These are phyloP conservation scores for Colletotrichum phormii DNA, from an alignment of 2,329 filamentous ascomycete genomes.

Conservation along the genomic window DNA sequence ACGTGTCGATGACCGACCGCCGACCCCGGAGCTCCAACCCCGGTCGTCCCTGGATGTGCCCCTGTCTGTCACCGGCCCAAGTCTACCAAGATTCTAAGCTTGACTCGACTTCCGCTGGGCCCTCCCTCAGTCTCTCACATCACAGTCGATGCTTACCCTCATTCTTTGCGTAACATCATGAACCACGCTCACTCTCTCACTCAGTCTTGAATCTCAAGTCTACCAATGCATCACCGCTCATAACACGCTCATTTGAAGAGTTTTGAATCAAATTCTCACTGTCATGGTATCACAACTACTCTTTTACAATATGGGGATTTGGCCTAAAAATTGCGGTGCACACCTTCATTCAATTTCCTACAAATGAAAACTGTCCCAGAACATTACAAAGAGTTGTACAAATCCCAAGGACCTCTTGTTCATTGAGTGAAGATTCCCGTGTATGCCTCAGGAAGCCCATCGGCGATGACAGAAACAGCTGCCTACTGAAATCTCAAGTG, in stretches of 20 bases:
- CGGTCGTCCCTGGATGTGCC: not conserved
- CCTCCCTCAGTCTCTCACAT: not conserved
- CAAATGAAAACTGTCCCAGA: not conserved
- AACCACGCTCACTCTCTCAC: not conserved
- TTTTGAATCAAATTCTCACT: not conserved
- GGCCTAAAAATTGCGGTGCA: not conserved
- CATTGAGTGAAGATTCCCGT: not conserved
- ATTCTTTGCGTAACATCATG: not conserved
- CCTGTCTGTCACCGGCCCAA: not conserved
- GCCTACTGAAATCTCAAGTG: not conserved
- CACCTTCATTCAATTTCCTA: constrained; percentile 6
- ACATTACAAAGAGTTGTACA: constrained; percentile 4
- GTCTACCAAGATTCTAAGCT: not conserved
- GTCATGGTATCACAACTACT: constrained; percentile 22
- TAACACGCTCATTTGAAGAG: not conserved
- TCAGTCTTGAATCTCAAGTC: not conserved
- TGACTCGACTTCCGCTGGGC: not conserved
- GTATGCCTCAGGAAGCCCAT: not conserved
- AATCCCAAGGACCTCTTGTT: not conserved
- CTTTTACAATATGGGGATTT: not conserved
- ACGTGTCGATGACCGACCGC: constrained; percentile 20
- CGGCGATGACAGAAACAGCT: not conserved
- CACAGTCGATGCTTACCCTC: not conserved
- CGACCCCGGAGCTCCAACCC: constrained; percentile 12
- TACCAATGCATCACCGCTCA: not conserved